Conservation (phyloP, 768 basidiomycete species). For the Trichaptum fuscoviolaceum region DNA sequence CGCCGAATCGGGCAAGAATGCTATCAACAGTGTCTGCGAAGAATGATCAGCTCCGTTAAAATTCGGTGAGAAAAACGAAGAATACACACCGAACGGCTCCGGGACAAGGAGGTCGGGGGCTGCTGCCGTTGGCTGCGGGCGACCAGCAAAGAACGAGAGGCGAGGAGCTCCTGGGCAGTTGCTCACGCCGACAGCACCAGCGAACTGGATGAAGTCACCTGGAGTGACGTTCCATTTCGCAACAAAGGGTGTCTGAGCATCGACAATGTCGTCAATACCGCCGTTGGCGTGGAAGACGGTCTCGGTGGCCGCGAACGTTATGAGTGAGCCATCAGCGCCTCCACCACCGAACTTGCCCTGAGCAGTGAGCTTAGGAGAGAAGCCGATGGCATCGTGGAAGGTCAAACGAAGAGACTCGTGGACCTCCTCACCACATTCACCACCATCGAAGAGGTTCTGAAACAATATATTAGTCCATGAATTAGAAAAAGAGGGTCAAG, state of each 20-base stretch:
- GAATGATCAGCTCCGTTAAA: slow-evolving; percentile 10
- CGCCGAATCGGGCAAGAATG: slow-evolving; percentile 22
- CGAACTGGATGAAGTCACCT: slow-evolving; percentile 24
- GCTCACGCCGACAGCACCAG: slow-evolving; percentile 27
- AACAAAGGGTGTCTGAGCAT: slow-evolving; percentile 15
- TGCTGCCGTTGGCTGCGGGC: slow-evolving; percentile 13
- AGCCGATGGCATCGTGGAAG: slow-evolving; percentile 43
- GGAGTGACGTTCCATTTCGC: slow-evolving; percentile 15
- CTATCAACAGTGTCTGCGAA: slow-evolving; percentile 24
- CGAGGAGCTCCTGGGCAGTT: slow-evolving; percentile 26
- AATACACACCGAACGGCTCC: slow-evolving; percentile 11
- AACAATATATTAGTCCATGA: slow-evolving; percentile 10
- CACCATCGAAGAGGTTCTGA: slow-evolving; percentile 22
- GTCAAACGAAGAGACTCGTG: slow-evolving; percentile 25
- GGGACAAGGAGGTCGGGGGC: slow-evolving; percentile 21
- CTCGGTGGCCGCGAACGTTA: slow-evolving; percentile 17
- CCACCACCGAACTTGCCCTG: slow-evolving; percentile 15
- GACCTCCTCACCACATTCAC: slow-evolving; percentile 26
- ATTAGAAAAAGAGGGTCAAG: background rate
- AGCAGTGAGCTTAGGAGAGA: slow-evolving; percentile 30
- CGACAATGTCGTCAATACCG: slow-evolving; percentile 20
- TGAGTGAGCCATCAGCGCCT: slow-evolving; percentile 20
- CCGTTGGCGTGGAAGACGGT: slow-evolving; percentile 20
- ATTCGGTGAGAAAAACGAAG: slow-evolving; percentile 5
- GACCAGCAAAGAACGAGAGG: slow-evolving; percentile 19